Base-by-base conservation (phyloP, 2,329 filamentous ascomycete genomes). In the Blumeria hordei region DNA sequence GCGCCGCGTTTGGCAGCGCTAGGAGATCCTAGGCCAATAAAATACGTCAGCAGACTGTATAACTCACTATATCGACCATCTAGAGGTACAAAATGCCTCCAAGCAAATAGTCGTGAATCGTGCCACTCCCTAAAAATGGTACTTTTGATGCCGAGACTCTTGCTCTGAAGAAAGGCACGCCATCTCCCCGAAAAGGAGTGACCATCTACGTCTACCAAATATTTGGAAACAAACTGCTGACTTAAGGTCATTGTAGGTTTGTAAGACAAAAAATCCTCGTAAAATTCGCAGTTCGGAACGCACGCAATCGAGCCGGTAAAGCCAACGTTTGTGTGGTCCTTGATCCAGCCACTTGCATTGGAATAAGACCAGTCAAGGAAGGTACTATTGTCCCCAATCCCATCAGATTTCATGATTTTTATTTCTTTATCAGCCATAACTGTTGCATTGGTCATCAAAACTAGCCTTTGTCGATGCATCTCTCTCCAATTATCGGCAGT, bases 61-160 rank as follows among this genome's bases (percentile, higher is more conserved):
- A 83, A 74, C 60, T 88, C 85, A 37, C 75, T 69, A 62, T 81
- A 88, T 1, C 79, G 75, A 62, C 77, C 83, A 64, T 88, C 82
- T 74, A 90, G 80, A 14, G 85, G 85, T 1, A 88, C 80, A 61
- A 85, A 90, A 66, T 92, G 85, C 62, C 78, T 78, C 85, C 85
- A 92, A 0, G 83, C 74, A 1, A 86, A 70, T 1, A 90, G 70
- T 2, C 85, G 73, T 47, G 74, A 75, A 64, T 88, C 84, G 63
- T 88, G 85, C 85, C 85, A 92, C 65, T 92, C 85, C 18, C 76
- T 74, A 68, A 81, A 92, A 21, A 90, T 70, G 0, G 85, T 87
- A 6, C 81, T 77, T 68, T 90, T 92, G 68, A 92, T 77, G 0
- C 82, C 82, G 8, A 88, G 66, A 14, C 76, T 80, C 1, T 77